Evolutionary conservation across 768 basidiomycete species (phyloP).

Genomic region (Rhizopogon roseolus): DNA sequence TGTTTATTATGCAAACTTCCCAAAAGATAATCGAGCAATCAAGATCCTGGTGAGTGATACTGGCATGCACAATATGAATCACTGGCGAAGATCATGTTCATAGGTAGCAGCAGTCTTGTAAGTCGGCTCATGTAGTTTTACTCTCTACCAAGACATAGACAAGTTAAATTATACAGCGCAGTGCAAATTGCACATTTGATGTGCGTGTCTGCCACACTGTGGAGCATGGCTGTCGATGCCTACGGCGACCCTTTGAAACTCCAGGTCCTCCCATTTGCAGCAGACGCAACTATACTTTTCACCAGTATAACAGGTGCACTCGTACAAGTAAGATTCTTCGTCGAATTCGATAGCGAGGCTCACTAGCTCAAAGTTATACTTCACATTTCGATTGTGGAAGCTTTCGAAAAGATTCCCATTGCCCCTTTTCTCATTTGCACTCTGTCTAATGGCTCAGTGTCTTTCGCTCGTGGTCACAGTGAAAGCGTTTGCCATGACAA

Average conservation of each 20-base stretch:
- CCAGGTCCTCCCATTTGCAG: background rate
- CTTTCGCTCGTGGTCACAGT: background rate
- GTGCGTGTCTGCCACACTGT: background rate
- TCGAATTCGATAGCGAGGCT: background rate
- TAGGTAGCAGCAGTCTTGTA: conserved; percentile 4
- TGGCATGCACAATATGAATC: background rate
- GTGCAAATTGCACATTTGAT: background rate
- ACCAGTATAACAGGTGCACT: background rate
- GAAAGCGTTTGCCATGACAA: background rate
- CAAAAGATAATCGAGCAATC: conserved; percentile 1
- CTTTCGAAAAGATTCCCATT: background rate
- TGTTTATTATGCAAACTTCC: conserved; percentile 9
- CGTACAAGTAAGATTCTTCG: background rate
- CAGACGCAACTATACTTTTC: background rate
- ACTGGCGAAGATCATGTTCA: background rate
- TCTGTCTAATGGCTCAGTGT: background rate
- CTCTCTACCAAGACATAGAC: background rate
- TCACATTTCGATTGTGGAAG: background rate
- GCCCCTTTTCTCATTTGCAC: background rate
- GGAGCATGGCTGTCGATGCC: background rate
- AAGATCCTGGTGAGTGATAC: conserved; percentile 2
- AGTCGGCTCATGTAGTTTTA: background rate
- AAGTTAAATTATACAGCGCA: background rate
- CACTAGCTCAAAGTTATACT: background rate
- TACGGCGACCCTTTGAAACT: background rate